Percentiles rank a stretch among this genome's conserved stretches.
Evolutionary conservation across 805 yeast species (phyloP).

Genomic region (Suhomyces emberorum): DNA sequence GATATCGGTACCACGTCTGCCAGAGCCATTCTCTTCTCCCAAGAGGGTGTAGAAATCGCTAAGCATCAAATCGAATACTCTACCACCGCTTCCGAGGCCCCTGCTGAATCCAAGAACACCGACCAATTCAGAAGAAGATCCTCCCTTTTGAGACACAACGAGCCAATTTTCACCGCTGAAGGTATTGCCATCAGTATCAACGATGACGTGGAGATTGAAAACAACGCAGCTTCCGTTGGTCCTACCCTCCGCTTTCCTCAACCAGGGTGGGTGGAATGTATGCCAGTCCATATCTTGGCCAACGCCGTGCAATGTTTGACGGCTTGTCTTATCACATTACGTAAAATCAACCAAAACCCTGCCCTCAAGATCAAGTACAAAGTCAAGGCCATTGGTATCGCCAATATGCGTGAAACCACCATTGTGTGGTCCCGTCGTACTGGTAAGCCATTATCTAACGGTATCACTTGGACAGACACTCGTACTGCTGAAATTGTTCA

Average conservation of each 20-base stretch:
- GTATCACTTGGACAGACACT: slow-evolving; percentile 96
- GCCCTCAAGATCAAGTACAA: slow-evolving; percentile 51
- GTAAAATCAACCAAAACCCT: slow-evolving; percentile 53
- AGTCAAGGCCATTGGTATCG: slow-evolving; percentile 77
- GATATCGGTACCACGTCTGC: slow-evolving; percentile 94
- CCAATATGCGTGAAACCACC: slow-evolving; percentile 95
- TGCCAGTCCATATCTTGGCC: slow-evolving; percentile 77
- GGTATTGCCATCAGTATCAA: slow-evolving; percentile 66
- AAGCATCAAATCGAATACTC: slow-evolving; percentile 88
- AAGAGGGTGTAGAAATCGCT: slow-evolving; percentile 73
- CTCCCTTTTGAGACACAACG: slow-evolving; percentile 43
- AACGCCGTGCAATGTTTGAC: slow-evolving; percentile 79
- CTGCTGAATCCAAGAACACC: slow-evolving; percentile 38
- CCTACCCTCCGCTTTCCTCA: slow-evolving; percentile 76
- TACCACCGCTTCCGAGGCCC: slow-evolving; percentile 62
- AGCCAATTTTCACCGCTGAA: slow-evolving; percentile 67
- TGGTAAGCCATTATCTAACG: slow-evolving; percentile 79
- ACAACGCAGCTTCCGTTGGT: slow-evolving; percentile 46
- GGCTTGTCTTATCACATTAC: slow-evolving; percentile 55
- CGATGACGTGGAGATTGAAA: slow-evolving; percentile 62
- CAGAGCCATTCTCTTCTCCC: slow-evolving; percentile 76
- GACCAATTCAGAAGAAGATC: slow-evolving; percentile 46
- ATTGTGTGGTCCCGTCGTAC: slow-evolving; percentile 82
- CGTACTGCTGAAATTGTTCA: slow-evolving; percentile 74
- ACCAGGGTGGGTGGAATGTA: slow-evolving; percentile 94